Evolutionary conservation across 768 basidiomycete species (phyloP), one percentile per base, ranked within the genome.

Genomic region (Russula griseocarnosa): DNA sequence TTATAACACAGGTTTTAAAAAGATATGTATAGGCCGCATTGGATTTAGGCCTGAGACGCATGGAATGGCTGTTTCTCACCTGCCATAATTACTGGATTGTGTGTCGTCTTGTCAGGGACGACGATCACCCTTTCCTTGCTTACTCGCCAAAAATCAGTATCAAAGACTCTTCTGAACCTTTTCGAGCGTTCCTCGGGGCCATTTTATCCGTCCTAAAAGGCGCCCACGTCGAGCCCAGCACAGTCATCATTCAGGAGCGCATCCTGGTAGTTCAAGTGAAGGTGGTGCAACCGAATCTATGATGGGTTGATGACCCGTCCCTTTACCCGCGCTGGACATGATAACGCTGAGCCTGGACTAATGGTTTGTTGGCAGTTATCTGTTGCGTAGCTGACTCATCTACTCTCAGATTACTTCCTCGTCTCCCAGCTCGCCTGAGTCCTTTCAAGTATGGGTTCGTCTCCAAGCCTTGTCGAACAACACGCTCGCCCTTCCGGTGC

Each of bases 31-130:
- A 58, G 56, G 44, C 56, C 1, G 56, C 56, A 8, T 47, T 58
- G 8, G 38, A 26, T 58, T 14, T 58, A 1, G 47, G 57, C 7
- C 46, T 50, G 9, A 36, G 58, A 49, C n/a, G 30, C 1, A 58
- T 49, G 57, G 57, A 49, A 36, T 58, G 57, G 57, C 34, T 58
- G 6, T 58, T 58, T 30, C 20, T 49, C 9, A 32, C 16, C 1
- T 36, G 46, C 46, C 32, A 38, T 16, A 36, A 38, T 11, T 11
- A 36, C 46, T 58, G 34, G 57, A 26, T 49, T 3, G 46, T 49
- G 8, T 58, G 32, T 1, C 47, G 32, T 16, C 47, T 58, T 16
- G 24, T 38, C 0, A 58, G 13, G n/a, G 30, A 47, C 5, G 22
- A 47, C 13, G 10, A 14, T 0, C 0, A 26, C 9, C 58, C 58